Base-by-base conservation (phyloP, 495 filamentous ascomycete genomes). In the Corynascus novoguineensis region DNA sequence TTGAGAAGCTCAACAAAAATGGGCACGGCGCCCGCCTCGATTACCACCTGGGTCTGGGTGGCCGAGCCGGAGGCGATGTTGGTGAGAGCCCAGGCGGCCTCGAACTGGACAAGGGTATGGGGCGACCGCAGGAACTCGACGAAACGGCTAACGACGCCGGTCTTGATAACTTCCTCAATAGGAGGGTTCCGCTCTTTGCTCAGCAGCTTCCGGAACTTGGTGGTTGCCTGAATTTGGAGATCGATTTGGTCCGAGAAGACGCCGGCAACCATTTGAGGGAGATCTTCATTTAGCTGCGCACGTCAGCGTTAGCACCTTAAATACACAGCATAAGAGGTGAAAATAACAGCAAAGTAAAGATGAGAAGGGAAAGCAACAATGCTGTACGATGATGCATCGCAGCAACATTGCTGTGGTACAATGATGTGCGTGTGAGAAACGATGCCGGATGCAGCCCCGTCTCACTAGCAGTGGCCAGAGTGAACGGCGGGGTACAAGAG, bases 221-320 rank as follows among this genome's bases (percentile, higher is more conserved):
- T 99, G 22, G 95, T 99, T n/a, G 95, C 92, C 76, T 90, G 85
- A 62, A 99, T 99, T 72, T 99, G 95, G 47, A 86, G 82, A 64
- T 99, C 95, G 74, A 99, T 97, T 73, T 96, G 89, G 32, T 97
- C 91, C 59, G 95, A 97, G 78, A 97, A 97, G 65, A 97, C 95
- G 56, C 95, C 95, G 61, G 86, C 80, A 49, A 97, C 93, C 95
- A 99, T 99, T 74, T 91, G 82, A 57, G 95, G 95, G 65, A 99
- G 89, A 68, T 97, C 93, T 72, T 96, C 91, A 66, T 92, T 96
- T 64, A 99, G 82, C 95, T 98, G 73, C 49, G 69, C 55, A 52
- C 11, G 55, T 29, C 22, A 61, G n/a, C 65, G 72, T 69, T 67
- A 79, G 72, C 55, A 57, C 53, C 11, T 12, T 19, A 44, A 21